phyloP scores from a whole-genome alignment of 1,139 yeast genomes.

The Taiozyma onychis region DNA sequence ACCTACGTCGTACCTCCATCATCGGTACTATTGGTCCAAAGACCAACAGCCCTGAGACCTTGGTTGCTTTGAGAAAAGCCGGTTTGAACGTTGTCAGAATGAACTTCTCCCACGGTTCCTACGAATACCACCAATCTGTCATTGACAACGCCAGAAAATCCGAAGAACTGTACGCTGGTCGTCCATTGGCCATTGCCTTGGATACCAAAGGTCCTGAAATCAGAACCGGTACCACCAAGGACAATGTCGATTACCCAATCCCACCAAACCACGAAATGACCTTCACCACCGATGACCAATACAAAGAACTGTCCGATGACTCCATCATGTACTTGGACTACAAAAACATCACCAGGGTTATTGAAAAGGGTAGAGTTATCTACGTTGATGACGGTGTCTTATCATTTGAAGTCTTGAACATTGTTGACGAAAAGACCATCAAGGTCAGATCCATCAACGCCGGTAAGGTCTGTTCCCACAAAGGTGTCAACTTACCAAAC shows the following conservation, averaged over 20 bases:
- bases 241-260: conserved; percentile 76
- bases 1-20: conserved; percentile 90
- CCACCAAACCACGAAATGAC: conserved; percentile 83
- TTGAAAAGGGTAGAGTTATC: conserved; percentile 79
- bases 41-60: conserved; percentile 82
- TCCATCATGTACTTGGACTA: conserved; percentile 86
- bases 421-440: conserved; percentile 72
- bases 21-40: conserved; percentile 98
- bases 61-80: conserved; percentile 88
- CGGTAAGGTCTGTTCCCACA: conserved; percentile 93
- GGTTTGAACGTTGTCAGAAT: conserved; percentile 97
- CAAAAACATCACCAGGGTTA: conserved; percentile 93
- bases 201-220: conserved; percentile 99
- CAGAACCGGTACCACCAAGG: conserved; percentile 92
- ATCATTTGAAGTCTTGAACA: conserved; percentile 85
- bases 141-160: conserved; percentile 95
- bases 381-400: conserved; percentile 97
- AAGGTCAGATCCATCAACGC: conserved; percentile 87
- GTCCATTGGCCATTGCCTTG: conserved; percentile 96
- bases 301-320: conserved; percentile 66
- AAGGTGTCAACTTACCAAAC: conserved; percentile 99
- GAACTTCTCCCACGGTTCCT: conserved; percentile 98
- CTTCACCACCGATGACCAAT: conserved; percentile 86
- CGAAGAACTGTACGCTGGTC: conserved; percentile 83
- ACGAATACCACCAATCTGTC: conserved; percentile 95